Base-by-base conservation (phyloP, 768 basidiomycete species). In the Kwoniella shandongensis region DNA sequence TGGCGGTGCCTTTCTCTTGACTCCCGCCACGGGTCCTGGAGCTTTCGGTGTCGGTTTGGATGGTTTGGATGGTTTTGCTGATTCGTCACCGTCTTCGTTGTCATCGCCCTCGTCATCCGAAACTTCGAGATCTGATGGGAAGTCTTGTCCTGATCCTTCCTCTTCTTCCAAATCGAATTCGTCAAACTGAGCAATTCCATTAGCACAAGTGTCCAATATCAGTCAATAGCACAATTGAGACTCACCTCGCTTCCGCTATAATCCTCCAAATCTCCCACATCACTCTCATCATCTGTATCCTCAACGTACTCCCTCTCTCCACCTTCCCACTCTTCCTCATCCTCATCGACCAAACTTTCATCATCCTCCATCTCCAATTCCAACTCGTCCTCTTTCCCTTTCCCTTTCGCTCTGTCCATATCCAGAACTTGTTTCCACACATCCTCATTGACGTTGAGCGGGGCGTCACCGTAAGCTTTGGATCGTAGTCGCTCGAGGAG, bases 381-480 rank as follows among this genome's bases (percentile, higher is more conserved):
- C 36, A 64, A 46, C 54, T 78, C 79, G 56, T 69, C 71, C 44
- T 73, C 70, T 50, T 70, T 71, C 30, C 67, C 74, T 59, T 77
- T 75, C 27, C 53, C 72, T 42, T 63, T 64, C 44, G 59, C 61
- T 51, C 71, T 67, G 72, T 96, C 91, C 44, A 85, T 81, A 70
- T 96, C 90, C 39, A 98, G 79, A 50, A 99, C 87, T 2, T 89
- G 86, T 63, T 86, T 85, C 96, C 96, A 98, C 8, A 98, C 92
- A 39, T 81, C 86, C 78, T 99, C 96, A 77, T 99, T 98, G 56
- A 99, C 93, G 76, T 99, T 98, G 41, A 99, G 83, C 12, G 96
- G 96, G 30, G 89, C 88, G 70, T 98, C 94, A 40, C 96, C 94
- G 72, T 99, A 98, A 17, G 94, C 93, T 77, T 96, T 96, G 51